phyloP scores from a whole-genome alignment of 1,139 yeast species.

The Kazachstania sp. region DNA sequence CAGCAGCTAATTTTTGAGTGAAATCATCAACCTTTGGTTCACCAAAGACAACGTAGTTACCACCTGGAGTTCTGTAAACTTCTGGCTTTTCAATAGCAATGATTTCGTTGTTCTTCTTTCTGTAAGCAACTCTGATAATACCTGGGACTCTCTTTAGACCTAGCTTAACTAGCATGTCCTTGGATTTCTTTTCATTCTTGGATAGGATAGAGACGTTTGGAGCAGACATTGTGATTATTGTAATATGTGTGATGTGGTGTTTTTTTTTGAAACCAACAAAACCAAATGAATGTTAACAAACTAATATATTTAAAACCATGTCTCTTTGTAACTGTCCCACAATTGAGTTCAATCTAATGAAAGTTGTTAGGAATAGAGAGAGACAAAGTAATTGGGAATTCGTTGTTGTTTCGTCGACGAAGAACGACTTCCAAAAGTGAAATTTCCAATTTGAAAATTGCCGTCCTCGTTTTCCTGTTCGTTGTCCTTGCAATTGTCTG shows the following conservation, averaged over 20 bases:
- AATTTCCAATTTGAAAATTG: no score
- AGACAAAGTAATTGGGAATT: no score
- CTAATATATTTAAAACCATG: no score
- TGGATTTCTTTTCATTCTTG: conserved; percentile 94
- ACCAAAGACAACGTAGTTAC: conserved; percentile 94
- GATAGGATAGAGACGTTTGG: conserved; percentile 78
- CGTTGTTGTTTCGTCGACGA: no score
- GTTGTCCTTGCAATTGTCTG: no score
- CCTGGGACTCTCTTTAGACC: conserved; percentile 89
- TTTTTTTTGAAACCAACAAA: no score
- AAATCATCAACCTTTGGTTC: conserved; percentile 94
- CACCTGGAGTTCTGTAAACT: conserved; percentile 89
- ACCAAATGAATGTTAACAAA: no score
- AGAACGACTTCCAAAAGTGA: no score
- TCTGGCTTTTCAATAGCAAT: conserved; percentile 93
- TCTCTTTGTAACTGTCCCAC: no score
- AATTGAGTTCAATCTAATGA: no score
- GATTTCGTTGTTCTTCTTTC: conserved; percentile 87
- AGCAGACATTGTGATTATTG: conserved; percentile 12
- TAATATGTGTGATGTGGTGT: not conserved
- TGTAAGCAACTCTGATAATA: conserved; percentile 91
- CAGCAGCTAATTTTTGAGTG: conserved; percentile 74
- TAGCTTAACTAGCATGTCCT: conserved; percentile 81
- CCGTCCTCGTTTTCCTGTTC: no score
- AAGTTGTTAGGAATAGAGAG: no score